Base-by-base conservation (phyloP, 2,329 filamentous ascomycete species). In the Fusarium marasasianum region DNA sequence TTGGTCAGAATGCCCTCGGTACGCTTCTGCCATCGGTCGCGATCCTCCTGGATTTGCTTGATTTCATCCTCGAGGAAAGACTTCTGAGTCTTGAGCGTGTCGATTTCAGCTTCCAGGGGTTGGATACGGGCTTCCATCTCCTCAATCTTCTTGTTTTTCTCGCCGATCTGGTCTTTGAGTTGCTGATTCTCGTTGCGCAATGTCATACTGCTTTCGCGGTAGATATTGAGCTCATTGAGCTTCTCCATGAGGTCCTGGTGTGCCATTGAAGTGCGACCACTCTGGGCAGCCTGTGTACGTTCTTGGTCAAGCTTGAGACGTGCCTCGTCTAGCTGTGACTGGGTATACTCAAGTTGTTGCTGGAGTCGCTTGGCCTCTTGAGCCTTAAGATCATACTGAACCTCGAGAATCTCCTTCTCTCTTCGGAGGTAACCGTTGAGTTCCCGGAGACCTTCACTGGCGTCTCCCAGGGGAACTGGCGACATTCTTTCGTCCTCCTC, bases 401-500 rank as follows among this genome's bases (percentile, higher is more conserved):
- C 94, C 77, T 99, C 96, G 14, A 98, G 89, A 74, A 99, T 98
- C 81, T 98, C 96, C 86, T 98, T 99, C 84, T 99, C 97, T 47
- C 94, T 93, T 51, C 96, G 92, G 70, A 99, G 86, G 81, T 96
- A 99, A 71, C 90, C 93, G 83, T 97, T 97, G 64, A 99, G 90
- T 79, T 98, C 96, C 71, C 96, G 93, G 15, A 98, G 89, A 60
- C 93, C 94, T 74, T 94, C 93, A 15, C 91, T 85, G 45, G 90
- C 91, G 41, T 90, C 86, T 57, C 90, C 87, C 9, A 89, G 84
- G 12, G 87, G 83, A 22, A 88, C 83, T 3, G 87, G 82, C 18
- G 85, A 85, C 66, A 87, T 84, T 18, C 85, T 85, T 37, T 93
- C 91, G 18, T 89, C 86, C 11, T 83, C 84, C 22, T 86, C 84